Evolutionary conservation across 164 flowering plant species (phyloP).

Genomic region (Annona squamosa): DNA sequence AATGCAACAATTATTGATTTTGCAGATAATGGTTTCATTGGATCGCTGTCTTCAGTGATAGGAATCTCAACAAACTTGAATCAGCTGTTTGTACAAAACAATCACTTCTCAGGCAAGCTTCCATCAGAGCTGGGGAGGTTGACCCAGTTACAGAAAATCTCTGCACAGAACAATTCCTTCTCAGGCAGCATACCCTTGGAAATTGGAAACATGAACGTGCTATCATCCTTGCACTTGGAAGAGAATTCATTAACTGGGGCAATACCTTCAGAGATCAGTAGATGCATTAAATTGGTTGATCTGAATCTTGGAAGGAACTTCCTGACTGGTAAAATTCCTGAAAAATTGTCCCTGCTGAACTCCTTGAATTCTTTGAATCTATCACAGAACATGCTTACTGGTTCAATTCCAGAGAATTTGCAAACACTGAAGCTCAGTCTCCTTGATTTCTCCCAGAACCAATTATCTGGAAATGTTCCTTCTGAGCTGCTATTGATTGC

Average conservation of each 20-base stretch:
- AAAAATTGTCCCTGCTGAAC: constrained; percentile 34
- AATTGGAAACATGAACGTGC: constrained; percentile 43
- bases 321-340: constrained; percentile 57
- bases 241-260: constrained; percentile 52
- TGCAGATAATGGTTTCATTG: constrained; percentile 56
- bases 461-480: constrained; percentile 61
- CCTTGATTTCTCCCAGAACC: constrained; percentile 68
- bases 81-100: constrained; percentile 52
- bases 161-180: constrained; percentile 46
- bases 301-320: constrained; percentile 64
- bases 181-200: constrained; percentile 56
- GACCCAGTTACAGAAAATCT: constrained; percentile 39
- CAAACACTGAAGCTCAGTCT: constrained; percentile 56
- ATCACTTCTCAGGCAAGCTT: constrained; percentile 61
- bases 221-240: constrained; percentile 63
- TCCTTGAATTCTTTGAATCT: constrained; percentile 79
- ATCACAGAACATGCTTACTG: constrained; percentile 58
- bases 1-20: constrained; percentile 54
- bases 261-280: constrained; percentile 56
- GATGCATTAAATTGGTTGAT: constrained; percentile 54
- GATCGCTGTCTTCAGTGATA: constrained; percentile 49
- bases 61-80: constrained; percentile 48
- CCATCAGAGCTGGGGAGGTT: constrained; percentile 59
- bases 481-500: constrained; percentile 45
- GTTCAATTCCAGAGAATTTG: constrained; percentile 53